Percentiles rank a stretch among this genome's conserved stretches.
Conservation (phyloP, 805 yeast genomes). For the Candida saitoana region DNA sequence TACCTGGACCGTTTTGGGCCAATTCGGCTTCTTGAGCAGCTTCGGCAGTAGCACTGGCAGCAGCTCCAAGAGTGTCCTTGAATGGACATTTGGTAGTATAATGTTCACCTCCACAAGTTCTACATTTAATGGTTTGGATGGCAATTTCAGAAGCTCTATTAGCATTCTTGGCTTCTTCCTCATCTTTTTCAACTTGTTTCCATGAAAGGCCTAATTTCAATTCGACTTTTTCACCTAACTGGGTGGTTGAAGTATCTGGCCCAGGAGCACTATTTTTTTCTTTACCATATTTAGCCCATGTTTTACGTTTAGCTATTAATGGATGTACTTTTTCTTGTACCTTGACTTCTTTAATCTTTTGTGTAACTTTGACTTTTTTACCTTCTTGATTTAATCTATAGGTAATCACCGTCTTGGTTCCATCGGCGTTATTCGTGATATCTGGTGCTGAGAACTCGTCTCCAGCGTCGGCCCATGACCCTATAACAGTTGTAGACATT, state of each 20-base stretch:
- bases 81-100: conserved; percentile 93
- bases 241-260: conserved; percentile 85
- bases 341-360: conserved; percentile 70
- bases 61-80: conserved; percentile 70
- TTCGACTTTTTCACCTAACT: conserved; percentile 78
- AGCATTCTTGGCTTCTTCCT: conserved; percentile 53
- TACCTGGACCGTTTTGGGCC: conserved; percentile 23
- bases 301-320: conserved; percentile 78
- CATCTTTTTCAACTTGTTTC: conserved; percentile 74
- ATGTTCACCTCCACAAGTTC: conserved; percentile 92
- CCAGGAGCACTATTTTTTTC: conserved; percentile 73
- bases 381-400: conserved; percentile 74
- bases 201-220: conserved; percentile 71
- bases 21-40: conserved; percentile 20
- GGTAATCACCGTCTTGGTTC: conserved; percentile 82
- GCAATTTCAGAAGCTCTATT: conserved; percentile 35
- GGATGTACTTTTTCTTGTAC: conserved; percentile 82
- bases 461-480: conserved; percentile 70
- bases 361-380: conserved; percentile 82
- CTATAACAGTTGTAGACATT: conserved; percentile 35
- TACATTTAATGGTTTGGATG: conserved; percentile 59
- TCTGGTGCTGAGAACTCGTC: conserved; percentile 73
- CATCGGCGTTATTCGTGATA: conserved; percentile 75
- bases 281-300: conserved; percentile 85
- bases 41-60: conserved; percentile 36